These are phyloP conservation scores for Verticillium nubilum DNA, from an alignment of 2,329 filamentous ascomycete genomes.

Conservation along the genomic window DNA sequence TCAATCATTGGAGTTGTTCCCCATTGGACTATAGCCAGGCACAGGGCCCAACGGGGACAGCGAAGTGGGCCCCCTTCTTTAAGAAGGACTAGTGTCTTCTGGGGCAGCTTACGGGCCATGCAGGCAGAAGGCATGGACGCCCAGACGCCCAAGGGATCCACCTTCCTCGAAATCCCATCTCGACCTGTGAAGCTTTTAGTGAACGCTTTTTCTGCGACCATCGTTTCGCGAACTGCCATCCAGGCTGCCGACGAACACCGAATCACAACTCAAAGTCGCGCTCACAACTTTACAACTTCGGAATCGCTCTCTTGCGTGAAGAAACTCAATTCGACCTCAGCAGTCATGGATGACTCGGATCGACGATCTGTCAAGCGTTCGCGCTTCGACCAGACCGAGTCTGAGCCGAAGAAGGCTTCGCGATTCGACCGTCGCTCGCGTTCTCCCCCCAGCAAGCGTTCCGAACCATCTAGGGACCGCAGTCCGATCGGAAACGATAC, in stretches of 20 bases:
- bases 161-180: background rate
- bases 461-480: slow-evolving; percentile 69
- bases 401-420: slow-evolving; percentile 69
- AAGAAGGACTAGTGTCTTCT: background rate
- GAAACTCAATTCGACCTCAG: background rate
- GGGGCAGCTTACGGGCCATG: background rate
- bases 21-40: background rate
- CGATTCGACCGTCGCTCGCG: slow-evolving; percentile 90
- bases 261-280: background rate
- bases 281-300: too few species aligned
- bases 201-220: background rate
- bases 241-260: background rate
- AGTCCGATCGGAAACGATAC: slow-evolving; percentile 54
- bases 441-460: slow-evolving; percentile 64
- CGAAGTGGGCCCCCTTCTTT: background rate
- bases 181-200: background rate
- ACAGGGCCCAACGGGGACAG: background rate
- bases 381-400: slow-evolving; percentile 88
- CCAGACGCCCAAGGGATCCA: background rate
- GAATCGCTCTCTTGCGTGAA: background rate
- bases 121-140: background rate
- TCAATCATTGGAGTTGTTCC: background rate
- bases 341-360: slow-evolving; percentile 68
- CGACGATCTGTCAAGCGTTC: slow-evolving; percentile 72
- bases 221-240: background rate